Evolutionary conservation across 2,329 filamentous ascomycete species (phyloP).

Genomic region (Pseudopyricularia javanii): DNA sequence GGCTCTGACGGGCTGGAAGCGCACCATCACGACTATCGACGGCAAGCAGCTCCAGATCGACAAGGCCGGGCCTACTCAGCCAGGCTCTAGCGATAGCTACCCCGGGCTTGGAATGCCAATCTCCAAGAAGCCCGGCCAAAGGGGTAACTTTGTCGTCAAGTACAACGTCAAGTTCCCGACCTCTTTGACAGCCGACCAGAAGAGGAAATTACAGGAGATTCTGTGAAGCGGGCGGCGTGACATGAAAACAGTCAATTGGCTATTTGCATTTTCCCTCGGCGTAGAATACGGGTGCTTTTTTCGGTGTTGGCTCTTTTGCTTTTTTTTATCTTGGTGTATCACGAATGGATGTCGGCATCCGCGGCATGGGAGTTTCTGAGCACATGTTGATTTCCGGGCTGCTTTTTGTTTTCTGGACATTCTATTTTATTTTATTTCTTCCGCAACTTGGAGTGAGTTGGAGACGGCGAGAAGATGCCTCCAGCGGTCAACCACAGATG

Average conservation of each 20-base stretch:
- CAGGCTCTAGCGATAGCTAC: conserved; percentile 69
- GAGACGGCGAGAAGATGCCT: not conserved
- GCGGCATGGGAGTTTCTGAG: not conserved
- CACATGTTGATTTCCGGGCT: not conserved
- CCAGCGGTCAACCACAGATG: not conserved
- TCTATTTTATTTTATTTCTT: not conserved
- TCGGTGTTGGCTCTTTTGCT: not conserved
- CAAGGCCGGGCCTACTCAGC: conserved; percentile 73
- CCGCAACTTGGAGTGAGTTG: not conserved
- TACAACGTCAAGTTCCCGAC: conserved; percentile 91
- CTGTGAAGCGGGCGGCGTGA: conserved; percentile 31
- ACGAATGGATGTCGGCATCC: not conserved
- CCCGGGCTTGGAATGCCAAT: conserved; percentile 89
- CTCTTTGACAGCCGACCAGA: conserved; percentile 64
- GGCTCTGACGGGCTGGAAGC: conserved; percentile 84
- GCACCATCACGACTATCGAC: conserved; percentile 88
- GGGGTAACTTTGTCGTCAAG: conserved; percentile 79
- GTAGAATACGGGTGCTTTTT: not conserved
- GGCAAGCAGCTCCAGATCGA: conserved; percentile 72
- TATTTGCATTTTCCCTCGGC: not conserved
- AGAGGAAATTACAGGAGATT: conserved; percentile 68
- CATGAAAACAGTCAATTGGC: not conserved
- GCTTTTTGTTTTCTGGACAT: not conserved
- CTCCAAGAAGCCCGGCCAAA: conserved; percentile 72
- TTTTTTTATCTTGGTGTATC: not conserved